A percentile compares a stretch with the other conserved stretches of the same genome.
Evolutionary conservation across 129 eudicot genomes (phyloP).

Genomic region (Artemisia annua): DNA sequence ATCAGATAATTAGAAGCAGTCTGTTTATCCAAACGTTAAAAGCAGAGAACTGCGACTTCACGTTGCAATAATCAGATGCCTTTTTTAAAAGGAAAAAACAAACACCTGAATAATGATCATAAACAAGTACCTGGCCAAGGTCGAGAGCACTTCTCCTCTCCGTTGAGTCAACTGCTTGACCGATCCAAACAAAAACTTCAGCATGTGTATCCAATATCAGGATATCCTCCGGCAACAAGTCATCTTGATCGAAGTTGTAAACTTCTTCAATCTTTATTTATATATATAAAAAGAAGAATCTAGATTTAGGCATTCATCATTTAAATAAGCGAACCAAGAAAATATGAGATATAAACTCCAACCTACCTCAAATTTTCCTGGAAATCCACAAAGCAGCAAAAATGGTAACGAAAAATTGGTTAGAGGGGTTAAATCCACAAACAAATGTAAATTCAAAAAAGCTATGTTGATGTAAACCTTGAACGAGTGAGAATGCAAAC

Average conservation of each 20-base stretch:
- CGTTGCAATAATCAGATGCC: too few relatives aligned
- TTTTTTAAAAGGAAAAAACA: background rate
- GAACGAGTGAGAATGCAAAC: slow-evolving; percentile 57
- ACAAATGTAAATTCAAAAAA: background rate
- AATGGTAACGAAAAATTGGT: slow-evolving; percentile 38
- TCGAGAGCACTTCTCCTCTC: slow-evolving; percentile 89
- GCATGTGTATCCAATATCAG: slow-evolving; percentile 91
- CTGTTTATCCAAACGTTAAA: too few relatives aligned
- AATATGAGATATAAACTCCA: slow-evolving; percentile 6
- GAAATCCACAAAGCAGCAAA: slow-evolving; percentile 38
- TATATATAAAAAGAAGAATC: background rate
- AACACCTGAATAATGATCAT: background rate
- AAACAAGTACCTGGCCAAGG: slow-evolving; percentile 69
- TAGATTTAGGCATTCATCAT: slow-evolving; percentile 11
- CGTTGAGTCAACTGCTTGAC: slow-evolving; percentile 77
- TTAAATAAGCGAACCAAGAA: background rate
- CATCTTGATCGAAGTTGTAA: slow-evolving; percentile 96
- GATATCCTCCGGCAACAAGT: slow-evolving; percentile 90
- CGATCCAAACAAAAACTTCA: slow-evolving; percentile 93
- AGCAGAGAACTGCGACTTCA: too few relatives aligned
- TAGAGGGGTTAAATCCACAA: slow-evolving; percentile 31
- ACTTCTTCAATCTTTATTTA: slow-evolving; percentile 72
- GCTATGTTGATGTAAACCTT: slow-evolving; percentile 40
- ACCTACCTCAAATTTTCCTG: slow-evolving; percentile 96
- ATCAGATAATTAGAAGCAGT: too few relatives aligned